Evolutionary conservation across 305 asterid species (phyloP), one percentile per base, ranked within the genome.

Genomic region (Fraxinus sp.): DNA sequence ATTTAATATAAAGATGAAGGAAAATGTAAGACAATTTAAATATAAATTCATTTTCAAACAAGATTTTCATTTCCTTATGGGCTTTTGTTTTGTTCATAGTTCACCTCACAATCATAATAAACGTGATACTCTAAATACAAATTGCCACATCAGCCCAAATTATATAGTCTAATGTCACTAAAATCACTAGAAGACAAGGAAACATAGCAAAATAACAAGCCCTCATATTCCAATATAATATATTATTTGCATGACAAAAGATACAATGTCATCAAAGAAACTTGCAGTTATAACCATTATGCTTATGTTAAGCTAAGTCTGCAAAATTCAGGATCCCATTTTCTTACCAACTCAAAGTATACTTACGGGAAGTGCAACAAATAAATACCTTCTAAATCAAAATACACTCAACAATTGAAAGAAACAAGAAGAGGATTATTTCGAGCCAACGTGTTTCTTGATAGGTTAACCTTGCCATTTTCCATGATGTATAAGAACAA

Each of bases 401-500:
- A 33, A 33, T 33, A 33, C 4, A 3, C 36, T 33, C 4, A 33
- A 33, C 36, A 33, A 33, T 5, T 33, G 36, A 33, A 33, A 33
- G 36, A 0, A 33, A 33, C 36, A 33, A 0, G 36, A 33, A 5
- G 90, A 33, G 94, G 92, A 64, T 89, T 89, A 41, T 88, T 92
- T 7, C 89, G 87, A 33, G 88, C 57, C 26, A 84, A 75, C 36
- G 84, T 55, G 3, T 80, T 80, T 71, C 80, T 86, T 13, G 86
- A 80, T 66, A 89, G 94, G 36, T 89, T 91, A 77, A 87, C 85
- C 86, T 89, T 89, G 79, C 87, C 86, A 6, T 83, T 87, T 82
- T 88, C 94, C 84, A 87, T 52, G 8, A 81, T 33, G 62, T 84
- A 36, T 36, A 36, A 4, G 37, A 5, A 35, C 37, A 35, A 35